Evolutionary conservation across 768 basidiomycete species (phyloP), one percentile per base, ranked within the genome.

Genomic region (Neoboletus brunneissimus): DNA sequence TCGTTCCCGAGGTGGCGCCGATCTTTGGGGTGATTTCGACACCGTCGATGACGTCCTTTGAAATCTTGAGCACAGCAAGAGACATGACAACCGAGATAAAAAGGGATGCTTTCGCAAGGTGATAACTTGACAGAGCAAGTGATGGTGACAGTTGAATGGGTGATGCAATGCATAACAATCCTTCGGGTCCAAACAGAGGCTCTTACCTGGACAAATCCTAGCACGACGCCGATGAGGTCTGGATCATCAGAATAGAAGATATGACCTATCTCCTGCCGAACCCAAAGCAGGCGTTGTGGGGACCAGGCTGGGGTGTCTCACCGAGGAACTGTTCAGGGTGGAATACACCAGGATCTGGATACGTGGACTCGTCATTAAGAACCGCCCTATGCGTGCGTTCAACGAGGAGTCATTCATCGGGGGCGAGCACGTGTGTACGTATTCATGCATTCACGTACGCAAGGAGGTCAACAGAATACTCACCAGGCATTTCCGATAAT

Each of bases 41-140:
- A 0, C 78, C 79, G n/a, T 77, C 68, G 41, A 75, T 73, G 1
- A 78, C 56, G 0, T 65, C 72, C 49, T 77, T 79, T 18, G 69
- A 68, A 23, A 84, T 72, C 15, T 78, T 59, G 51, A 83, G 77
- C 4, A 74, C 72, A 1, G 81, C 75, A 16, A 84, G 76, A 18
- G 77, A 76, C 55, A 63, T 73, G 5, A 73, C 70, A 6, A 56
- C 47, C 20, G 57, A 48, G 35, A 67, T 60, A 59, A 64, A 76
- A 10, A 76, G 48, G 7, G 60, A 48, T 0, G 64, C 55, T 42
- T 73, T 66, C 0, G 64, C 72, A n/a, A 76, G 61, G 45, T 64
- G 65, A 12, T 44, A 48, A 27, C 73, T 73, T 72, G 45, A 23
- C 27, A 11, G n/a, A 11, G 2, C n/a, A 15, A 5, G 25, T 23